A percentile compares a stretch with the other conserved stretches of the same genome.
Conservation (phyloP, 2,329 filamentous ascomycete species). For the Proliferodiscus dingleyae region DNA sequence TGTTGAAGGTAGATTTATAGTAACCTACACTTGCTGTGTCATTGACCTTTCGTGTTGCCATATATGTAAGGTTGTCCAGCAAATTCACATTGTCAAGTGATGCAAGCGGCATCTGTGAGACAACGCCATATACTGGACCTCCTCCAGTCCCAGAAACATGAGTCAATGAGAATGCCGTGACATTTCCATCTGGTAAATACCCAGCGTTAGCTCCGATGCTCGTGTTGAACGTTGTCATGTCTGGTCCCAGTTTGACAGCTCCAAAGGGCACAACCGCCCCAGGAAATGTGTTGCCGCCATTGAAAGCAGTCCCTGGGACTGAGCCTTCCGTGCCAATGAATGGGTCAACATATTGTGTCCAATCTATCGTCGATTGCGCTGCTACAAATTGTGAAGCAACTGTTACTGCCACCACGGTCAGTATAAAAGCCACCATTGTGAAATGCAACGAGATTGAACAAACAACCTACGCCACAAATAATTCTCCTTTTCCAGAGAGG, state of each 20-base stretch:
- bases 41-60: constrained; percentile 35
- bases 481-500: neutral
- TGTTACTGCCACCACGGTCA: neutral
- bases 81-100: constrained; percentile 36
- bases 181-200: constrained; percentile 38
- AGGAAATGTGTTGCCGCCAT: constrained; percentile 26
- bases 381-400: neutral
- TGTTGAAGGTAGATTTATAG: constrained; percentile 46
- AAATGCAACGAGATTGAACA: neutral
- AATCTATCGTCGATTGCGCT: constrained; percentile 25
- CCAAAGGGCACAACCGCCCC: constrained; percentile 15
- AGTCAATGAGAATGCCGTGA: constrained; percentile 48
- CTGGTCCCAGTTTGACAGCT: constrained; percentile 25
- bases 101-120: constrained; percentile 44
- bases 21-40: constrained; percentile 48
- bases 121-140: constrained; percentile 53
- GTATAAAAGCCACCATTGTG: neutral
- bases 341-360: constrained; percentile 42
- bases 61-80: constrained; percentile 45
- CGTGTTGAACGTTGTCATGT: neutral
- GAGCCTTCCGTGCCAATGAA: constrained; percentile 46
- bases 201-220: constrained; percentile 31
- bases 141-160: constrained; percentile 55
- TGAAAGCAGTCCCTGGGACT: constrained; percentile 39
- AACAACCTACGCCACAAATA: neutral